Base-by-base conservation (phyloP, 257 asterid species). In the Nicotiana knightiana region DNA sequence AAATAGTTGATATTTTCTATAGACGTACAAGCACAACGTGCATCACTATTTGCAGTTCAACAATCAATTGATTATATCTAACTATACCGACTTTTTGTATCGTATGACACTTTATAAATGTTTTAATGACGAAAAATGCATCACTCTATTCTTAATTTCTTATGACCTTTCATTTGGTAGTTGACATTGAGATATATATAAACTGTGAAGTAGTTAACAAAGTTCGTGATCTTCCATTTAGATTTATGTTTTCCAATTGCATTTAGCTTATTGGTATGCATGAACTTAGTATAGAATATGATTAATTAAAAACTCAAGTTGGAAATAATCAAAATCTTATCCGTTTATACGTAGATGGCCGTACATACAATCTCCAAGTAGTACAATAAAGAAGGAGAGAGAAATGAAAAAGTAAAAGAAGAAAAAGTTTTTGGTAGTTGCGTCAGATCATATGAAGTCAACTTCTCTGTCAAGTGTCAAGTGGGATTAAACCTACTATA, bases 321-420 rank as follows among this genome's bases (percentile, higher is more conserved):
- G 77, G n/a, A 70, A 43, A 39, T 70, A 43, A 70, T 70, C 35
- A 70, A 70, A 70, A 70, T 43, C 58, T 70, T 70, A 43, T 70
- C 77, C 46, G 21, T 58, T 43, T 43, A 70, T 70, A 39, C 58
- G 24, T n/a, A 21, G n/a, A 54, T 21, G 9, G 58, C 77, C 77
- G 77, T 70, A 70, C 77, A 39, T 70, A 70, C 57, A 43, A 11
- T 39, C 58, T 70, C 2, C 58, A 43, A 10, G n/a, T n/a, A 70
- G 77, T 71, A 71, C 79, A 24, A 12, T 15, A 46, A 71, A 46
- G 32, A 37, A 37, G 77, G 77, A 21, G 59, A n/a, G 37, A 46
- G 59, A 71, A 71, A 71, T 43, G 78, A 24, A 43, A n/a, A 43
- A 6, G 1, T 39, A 17, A 24, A 17, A 15, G 24, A 57, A 57